Evolutionary conservation across 257 asterid genomes (phyloP).

Genomic region (Anisodus tanguticus): DNA sequence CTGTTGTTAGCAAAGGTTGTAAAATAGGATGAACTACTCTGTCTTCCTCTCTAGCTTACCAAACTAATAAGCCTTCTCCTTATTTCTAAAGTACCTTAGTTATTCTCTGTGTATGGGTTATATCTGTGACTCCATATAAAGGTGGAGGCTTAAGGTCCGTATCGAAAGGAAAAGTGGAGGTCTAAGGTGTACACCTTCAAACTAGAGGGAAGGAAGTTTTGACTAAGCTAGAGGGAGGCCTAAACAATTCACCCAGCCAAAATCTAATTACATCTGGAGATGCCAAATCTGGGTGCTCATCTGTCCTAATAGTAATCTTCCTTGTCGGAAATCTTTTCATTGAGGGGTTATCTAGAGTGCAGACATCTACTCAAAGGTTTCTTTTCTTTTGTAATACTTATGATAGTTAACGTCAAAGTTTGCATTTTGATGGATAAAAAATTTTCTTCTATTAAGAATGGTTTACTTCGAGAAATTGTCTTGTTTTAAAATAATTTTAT

Average conservation of each 20-base stretch:
- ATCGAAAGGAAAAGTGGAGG: not conserved
- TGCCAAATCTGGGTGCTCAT: not conserved
- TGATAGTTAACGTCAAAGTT: not conserved
- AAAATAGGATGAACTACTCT: not conserved
- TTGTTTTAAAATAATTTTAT: not conserved
- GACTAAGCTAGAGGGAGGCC: not conserved
- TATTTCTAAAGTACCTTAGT: too few species aligned
- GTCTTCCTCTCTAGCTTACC: not conserved
- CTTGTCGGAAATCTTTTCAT: not conserved
- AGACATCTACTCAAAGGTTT: not conserved
- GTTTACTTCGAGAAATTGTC: not conserved
- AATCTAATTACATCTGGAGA: not conserved
- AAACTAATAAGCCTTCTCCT: not conserved
- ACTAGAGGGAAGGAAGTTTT: not conserved
- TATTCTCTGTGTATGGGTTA: not conserved
- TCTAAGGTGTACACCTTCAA: not conserved
- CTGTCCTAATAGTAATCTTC: not conserved
- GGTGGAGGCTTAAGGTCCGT: not conserved
- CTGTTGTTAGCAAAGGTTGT: too few species aligned
- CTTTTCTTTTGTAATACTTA: not conserved
- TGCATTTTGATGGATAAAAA: not conserved
- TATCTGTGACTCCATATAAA: not conserved
- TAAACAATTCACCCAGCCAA: not conserved
- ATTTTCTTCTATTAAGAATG: not conserved
- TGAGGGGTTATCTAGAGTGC: not conserved